phyloP scores from a whole-genome alignment of 1,284 basidiomycete species.

The Cutaneotrichosporon spelunceum region DNA sequence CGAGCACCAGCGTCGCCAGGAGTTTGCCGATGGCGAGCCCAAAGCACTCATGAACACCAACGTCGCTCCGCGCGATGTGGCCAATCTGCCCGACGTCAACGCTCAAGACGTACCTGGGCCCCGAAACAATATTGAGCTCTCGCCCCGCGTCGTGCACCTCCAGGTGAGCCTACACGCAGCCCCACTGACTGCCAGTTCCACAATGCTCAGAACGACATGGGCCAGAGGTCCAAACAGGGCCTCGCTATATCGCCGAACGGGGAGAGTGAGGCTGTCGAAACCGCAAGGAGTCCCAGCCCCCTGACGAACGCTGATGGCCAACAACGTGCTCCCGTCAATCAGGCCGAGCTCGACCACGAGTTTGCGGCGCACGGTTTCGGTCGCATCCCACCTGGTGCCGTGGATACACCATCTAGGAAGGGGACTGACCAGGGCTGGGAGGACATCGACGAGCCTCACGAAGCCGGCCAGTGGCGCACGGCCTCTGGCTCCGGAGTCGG shows the following conservation, averaged over 20 bases:
- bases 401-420: background rate
- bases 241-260: constrained; percentile 38
- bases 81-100: constrained; percentile 35
- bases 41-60: constrained; percentile 2
- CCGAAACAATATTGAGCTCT: constrained; percentile 43
- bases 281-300: constrained; percentile 12
- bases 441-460: background rate
- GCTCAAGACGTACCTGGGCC: constrained; percentile 43
- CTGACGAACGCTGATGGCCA: constrained; percentile 1
- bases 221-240: constrained; percentile 18
- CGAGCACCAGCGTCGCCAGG: background rate
- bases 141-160: constrained; percentile 39
- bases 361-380: background rate
- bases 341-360: background rate
- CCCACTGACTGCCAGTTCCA: constrained; percentile 13
- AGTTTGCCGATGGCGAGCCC: constrained; percentile 5
- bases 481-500: background rate
- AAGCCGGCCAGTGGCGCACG: constrained; percentile 2
- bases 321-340: background rate
- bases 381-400: background rate
- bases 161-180: constrained; percentile 32
- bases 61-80: background rate
- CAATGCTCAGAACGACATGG: constrained; percentile 3
- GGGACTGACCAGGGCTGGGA: background rate
- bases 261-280: constrained; percentile 34